Percentiles rank a stretch among this genome's conserved stretches.
Evolutionary conservation across 208 protist species (phyloP).

Genomic region (Trypanosoma platydactyli): DNA sequence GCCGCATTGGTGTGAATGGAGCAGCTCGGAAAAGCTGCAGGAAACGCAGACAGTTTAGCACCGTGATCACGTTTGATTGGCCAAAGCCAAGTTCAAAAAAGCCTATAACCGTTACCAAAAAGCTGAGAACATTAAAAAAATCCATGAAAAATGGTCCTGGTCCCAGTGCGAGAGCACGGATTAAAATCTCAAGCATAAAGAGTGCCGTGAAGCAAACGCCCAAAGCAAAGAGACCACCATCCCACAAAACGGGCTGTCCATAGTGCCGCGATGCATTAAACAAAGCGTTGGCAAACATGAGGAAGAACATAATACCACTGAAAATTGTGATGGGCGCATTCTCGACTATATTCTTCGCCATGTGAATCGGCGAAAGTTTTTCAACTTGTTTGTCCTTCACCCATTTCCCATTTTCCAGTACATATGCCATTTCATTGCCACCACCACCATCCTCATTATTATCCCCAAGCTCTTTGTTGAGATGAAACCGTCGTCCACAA

Average conservation of each 20-base stretch:
- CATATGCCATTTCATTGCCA: constrained; percentile 35
- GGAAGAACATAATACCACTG: constrained; percentile 66
- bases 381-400: constrained; percentile 51
- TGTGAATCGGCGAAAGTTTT: constrained; percentile 72
- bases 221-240: constrained; percentile 63
- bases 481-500: constrained; percentile 41
- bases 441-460: constrained; percentile 1
- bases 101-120: constrained; percentile 71
- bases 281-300: constrained; percentile 86
- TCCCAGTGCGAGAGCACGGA: constrained; percentile 80
- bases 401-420: constrained; percentile 21
- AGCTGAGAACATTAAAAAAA: constrained; percentile 76
- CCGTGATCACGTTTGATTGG: constrained; percentile 69
- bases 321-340: constrained; percentile 83
- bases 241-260: constrained; percentile 79
- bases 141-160: constrained; percentile 75
- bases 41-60: constrained; percentile 91
- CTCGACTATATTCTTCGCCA: constrained; percentile 84
- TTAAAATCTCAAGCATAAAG: constrained; percentile 85
- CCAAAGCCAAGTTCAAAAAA: constrained; percentile 91
- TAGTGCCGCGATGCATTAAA: constrained; percentile 87
- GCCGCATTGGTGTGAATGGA: constrained; percentile 59
- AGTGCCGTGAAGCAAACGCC: constrained; percentile 79
- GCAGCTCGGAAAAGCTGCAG: constrained; percentile 69
- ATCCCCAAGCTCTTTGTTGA: constrained; percentile 15